phyloP scores from a whole-genome alignment of 208 protist genomes.

The Borovskyia barvae region DNA sequence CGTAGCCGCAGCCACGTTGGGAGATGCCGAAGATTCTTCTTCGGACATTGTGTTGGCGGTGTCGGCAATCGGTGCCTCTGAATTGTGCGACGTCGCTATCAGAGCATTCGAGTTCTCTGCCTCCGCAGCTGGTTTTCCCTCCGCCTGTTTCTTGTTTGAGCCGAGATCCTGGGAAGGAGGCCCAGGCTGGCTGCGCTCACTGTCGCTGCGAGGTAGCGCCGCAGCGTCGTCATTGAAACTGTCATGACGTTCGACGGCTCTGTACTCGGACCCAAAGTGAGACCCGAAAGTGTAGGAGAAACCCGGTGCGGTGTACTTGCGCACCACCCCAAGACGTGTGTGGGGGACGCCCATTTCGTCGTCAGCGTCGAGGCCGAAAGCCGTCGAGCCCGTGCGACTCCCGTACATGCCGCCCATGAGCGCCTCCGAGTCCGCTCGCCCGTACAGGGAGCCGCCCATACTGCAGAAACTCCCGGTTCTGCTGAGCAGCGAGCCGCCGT shows the following conservation, averaged over 20 bases:
- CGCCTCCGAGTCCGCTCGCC: constrained; percentile 17
- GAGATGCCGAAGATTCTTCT: too few relatives aligned
- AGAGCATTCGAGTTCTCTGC: background rate
- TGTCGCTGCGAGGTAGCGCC: background rate
- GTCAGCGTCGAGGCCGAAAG: constrained; percentile 34
- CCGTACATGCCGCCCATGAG: constrained; percentile 50
- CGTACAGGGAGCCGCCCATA: constrained; percentile 47
- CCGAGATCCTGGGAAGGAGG: too few relatives aligned
- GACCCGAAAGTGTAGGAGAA: constrained; percentile 48
- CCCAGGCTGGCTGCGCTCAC: too few relatives aligned
- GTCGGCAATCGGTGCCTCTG: too few relatives aligned
- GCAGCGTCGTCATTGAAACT: constrained; percentile 10
- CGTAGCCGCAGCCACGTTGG: background rate
- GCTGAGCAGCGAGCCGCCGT: constrained; percentile 37
- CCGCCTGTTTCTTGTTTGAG: background rate
- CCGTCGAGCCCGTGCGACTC: constrained; percentile 17
- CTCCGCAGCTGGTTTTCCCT: background rate
- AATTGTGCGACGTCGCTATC: constrained; percentile 6
- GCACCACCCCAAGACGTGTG: constrained; percentile 37
- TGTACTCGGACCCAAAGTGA: constrained; percentile 30
- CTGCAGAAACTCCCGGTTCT: constrained; percentile 39
- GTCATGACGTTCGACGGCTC: constrained; percentile 5
- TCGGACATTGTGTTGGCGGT: too few relatives aligned
- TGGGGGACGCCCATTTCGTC: constrained; percentile 31
- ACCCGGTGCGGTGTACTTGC: constrained; percentile 29